Conservation (phyloP, 2,329 filamentous ascomycete genomes). For the Xylaria sp. region DNA sequence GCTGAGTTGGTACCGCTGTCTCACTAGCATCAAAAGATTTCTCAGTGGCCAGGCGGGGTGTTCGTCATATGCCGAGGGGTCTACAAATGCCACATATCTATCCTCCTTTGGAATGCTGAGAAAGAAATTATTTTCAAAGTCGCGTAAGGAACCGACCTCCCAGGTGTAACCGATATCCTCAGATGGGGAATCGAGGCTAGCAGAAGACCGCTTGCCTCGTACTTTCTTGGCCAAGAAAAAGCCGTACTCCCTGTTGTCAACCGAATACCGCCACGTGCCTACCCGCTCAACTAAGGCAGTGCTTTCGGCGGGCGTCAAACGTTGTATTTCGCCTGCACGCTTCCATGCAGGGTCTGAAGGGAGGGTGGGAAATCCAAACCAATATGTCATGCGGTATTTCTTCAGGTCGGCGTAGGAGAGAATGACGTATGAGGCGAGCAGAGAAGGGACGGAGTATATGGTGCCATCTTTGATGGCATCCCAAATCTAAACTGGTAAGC, state of each 20-base stretch:
- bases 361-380: constrained; percentile 94
- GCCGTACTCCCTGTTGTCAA: constrained; percentile 84
- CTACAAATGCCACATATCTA: constrained; percentile 83
- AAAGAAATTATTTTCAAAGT: constrained; percentile 90
- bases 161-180: constrained; percentile 71
- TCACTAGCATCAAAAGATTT: constrained; percentile 84
- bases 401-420: constrained; percentile 96
- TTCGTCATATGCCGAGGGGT: constrained; percentile 87
- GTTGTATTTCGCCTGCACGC: constrained; percentile 58
- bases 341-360: constrained; percentile 89
- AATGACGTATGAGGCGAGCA: constrained; percentile 86
- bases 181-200: constrained; percentile 53
- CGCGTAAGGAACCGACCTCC: constrained; percentile 75
- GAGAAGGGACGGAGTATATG: constrained; percentile 91
- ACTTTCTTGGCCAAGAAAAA: constrained; percentile 94
- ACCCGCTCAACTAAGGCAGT: constrained; percentile 80
- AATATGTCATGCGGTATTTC: constrained; percentile 97
- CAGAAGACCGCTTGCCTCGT: constrained; percentile 45
- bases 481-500: constrained; percentile 71
- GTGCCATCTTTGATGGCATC: constrained; percentile 96
- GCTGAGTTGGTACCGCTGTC: constrained; percentile 77
- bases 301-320: constrained; percentile 71
- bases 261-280: constrained; percentile 84
- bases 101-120: constrained; percentile 72
- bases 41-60: constrained; percentile 92